phyloP scores from a whole-genome alignment of 163 green algal genomes.

The Scenedesmus sp. region DNA sequence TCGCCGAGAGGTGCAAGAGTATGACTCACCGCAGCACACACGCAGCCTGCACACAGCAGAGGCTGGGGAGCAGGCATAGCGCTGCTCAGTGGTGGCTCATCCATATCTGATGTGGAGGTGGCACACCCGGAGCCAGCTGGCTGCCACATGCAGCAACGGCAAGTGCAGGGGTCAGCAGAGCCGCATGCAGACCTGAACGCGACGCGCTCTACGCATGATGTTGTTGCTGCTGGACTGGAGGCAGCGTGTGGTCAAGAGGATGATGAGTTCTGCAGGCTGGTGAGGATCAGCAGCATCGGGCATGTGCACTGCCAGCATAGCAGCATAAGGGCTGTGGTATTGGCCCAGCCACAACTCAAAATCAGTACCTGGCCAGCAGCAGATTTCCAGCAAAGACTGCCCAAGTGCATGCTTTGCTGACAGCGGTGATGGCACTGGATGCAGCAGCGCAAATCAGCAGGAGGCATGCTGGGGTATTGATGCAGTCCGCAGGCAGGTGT shows the following conservation, averaged over 20 bases:
- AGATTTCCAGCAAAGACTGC: background rate
- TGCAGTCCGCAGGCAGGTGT: background rate
- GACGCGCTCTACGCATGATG: background rate
- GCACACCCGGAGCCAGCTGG: background rate
- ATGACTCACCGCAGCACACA: background rate
- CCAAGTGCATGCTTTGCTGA: background rate
- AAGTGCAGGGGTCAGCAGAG: too few relatives aligned
- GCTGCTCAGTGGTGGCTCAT: background rate
- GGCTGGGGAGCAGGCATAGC: background rate
- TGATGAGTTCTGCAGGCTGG: slow-evolving; percentile 52
- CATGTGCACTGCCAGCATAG: background rate
- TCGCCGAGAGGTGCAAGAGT: slow-evolving; percentile 33
- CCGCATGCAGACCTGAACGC: too few relatives aligned
- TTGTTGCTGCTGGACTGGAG: slow-evolving; percentile 24
- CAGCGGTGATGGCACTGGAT: background rate
- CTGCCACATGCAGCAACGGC: background rate
- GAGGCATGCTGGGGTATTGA: background rate
- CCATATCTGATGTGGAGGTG: background rate
- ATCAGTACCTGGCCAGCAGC: background rate
- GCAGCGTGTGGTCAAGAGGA: background rate
- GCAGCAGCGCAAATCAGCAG: background rate
- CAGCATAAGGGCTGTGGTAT: background rate
- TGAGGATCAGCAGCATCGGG: background rate
- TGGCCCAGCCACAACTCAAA: background rate
- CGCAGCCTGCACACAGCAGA: background rate